Evolutionary conservation across 345 rosid genomes (phyloP).

Genomic region (Eucalyptus cladocalyx): DNA sequence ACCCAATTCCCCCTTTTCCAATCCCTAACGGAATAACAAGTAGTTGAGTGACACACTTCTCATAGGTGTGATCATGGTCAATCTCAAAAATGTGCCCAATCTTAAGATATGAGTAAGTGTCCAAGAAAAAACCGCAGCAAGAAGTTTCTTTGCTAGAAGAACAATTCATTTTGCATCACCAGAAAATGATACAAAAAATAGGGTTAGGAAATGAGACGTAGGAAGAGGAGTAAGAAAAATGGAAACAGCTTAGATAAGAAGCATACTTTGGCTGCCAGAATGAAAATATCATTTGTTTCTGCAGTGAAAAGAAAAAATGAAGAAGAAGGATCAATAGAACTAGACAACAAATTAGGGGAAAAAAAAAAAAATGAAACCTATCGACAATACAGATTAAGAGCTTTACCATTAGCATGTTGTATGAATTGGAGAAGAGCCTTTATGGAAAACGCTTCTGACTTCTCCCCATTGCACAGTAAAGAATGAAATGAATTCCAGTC

Average conservation of each 20-base stretch:
- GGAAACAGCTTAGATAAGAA: no score
- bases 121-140: neutral
- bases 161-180: neutral
- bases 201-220: neutral
- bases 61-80: neutral
- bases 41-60: neutral
- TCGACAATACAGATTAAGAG: neutral
- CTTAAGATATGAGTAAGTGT: neutral
- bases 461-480: conserved; percentile 75
- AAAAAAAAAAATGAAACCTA: neutral
- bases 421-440: conserved; percentile 52
- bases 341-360: neutral
- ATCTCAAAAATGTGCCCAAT: neutral
- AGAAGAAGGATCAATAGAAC: neutral
- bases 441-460: conserved; percentile 35
- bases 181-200: neutral
- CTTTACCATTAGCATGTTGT: conserved; percentile 66
- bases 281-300: no score
- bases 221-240: neutral
- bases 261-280: no score
- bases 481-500: conserved; percentile 80
- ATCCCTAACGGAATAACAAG: neutral
- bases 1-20: neutral
- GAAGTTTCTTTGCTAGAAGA: neutral
- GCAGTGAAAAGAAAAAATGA: no score